Conservation (phyloP, 257 asterid genomes). For the Schizonepeta tenuifolia region DNA sequence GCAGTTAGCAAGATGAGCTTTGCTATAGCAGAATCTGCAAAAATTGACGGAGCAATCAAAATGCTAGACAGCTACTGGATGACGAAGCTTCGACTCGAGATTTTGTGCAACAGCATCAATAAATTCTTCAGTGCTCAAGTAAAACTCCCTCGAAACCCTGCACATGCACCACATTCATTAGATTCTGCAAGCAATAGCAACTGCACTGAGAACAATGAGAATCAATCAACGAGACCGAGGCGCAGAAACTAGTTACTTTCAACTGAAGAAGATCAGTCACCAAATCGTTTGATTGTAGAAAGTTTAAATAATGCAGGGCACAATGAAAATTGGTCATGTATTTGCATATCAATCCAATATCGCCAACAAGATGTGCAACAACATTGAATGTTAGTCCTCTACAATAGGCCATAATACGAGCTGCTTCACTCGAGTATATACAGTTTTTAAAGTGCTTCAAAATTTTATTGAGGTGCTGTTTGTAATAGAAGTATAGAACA, state of each 20-base stretch:
- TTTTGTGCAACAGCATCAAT: conserved; percentile 74
- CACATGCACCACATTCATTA: conserved; percentile 28
- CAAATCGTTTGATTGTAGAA: neutral
- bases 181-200: conserved; percentile 21
- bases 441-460: neutral
- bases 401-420: neutral
- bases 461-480: too few relatives aligned
- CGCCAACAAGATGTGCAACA: neutral
- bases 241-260: neutral
- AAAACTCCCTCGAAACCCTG: conserved; percentile 82
- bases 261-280: neutral
- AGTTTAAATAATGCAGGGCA: neutral
- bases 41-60: conserved; percentile 8
- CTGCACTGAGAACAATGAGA: neutral
- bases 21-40: neutral
- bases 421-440: neutral
- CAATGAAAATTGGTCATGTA: neutral
- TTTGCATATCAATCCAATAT: neutral
- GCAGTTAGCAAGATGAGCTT: neutral
- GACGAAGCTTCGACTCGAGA: conserved; percentile 54
- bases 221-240: neutral
- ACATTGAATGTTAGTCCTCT: neutral
- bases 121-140: conserved; percentile 81
- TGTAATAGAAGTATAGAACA: neutral
- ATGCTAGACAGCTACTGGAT: conserved; percentile 41